Evolutionary conservation across 116 monocot species (phyloP), one percentile per base, ranked within the genome.

Genomic region (Trichopus zeylanicus): DNA sequence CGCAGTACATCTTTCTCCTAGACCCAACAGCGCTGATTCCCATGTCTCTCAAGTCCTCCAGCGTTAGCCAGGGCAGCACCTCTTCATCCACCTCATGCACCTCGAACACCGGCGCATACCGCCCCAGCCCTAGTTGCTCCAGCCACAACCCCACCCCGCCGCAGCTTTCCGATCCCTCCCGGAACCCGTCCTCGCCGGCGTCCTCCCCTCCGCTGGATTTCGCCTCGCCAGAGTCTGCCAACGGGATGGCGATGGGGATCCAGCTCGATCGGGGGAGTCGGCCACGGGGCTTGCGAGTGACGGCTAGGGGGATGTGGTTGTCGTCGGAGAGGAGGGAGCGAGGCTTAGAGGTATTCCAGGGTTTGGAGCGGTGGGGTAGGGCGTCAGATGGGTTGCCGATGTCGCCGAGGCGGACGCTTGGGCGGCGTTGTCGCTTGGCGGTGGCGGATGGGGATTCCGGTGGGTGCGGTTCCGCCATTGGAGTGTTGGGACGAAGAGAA

Each of bases 11-110:
- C 69, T 92, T 92, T 66, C 92, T 66, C 57, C 81, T 75, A 2
- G 92, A 75, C 6, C 92, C 92, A 5, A 92, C 84, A 0, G 92
- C 87, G 63, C 57, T 81, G 25, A 92, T 87, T 26, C 84, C 84
- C 92, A 92, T 92, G 28, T 92, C 87, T 66, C 74, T 91, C 51
- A 98, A 55, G 57, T 98, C 98, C 53, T 91, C 88, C 51, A 91
- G 30, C 0, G 98, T 91, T 46, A 98, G 64, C 55, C 82, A 23
- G 4, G 91, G 91, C 27, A 98, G 70, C 53, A 85, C 91, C 47
- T 80, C 81, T 11, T 75, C 75, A 38, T 98, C 98, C 62, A 91
- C 91, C 73, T 88, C 98, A 46, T 91, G 91, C 19, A 85, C 80
- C 75, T 98, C 91, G 31, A 91, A 98, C 58, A 88, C 78, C 8